Percentiles rank a stretch among this genome's conserved stretches.
phyloP scores from a whole-genome alignment of 2,329 filamentous ascomycete species.

The Colletotrichum shisoi region DNA sequence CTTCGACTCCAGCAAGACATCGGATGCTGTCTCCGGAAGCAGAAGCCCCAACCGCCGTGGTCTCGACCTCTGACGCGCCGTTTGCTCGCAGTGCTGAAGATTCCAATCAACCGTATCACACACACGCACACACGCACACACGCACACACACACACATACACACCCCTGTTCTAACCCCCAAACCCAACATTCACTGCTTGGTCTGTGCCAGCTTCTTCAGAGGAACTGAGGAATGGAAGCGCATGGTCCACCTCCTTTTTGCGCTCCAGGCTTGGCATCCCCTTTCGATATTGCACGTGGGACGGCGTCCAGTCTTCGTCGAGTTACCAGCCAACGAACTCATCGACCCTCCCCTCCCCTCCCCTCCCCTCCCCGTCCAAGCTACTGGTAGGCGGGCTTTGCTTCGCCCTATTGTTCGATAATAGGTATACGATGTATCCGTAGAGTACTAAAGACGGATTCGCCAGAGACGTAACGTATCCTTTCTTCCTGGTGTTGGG shows the following conservation, averaged over 20 bases:
- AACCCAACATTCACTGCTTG: not conserved
- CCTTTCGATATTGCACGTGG: slow-evolving; percentile 8
- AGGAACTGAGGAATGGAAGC: not conserved
- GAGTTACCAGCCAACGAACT: not conserved
- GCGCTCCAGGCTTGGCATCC: not conserved
- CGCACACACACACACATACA: not conserved
- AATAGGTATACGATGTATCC: too few species aligned
- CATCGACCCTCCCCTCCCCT: not conserved
- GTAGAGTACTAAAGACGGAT: too few species aligned
- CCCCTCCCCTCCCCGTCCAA: not conserved
- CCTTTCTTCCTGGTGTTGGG: slow-evolving; percentile 10
- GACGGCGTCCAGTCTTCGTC: not conserved
- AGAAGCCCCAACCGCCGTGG: not conserved
- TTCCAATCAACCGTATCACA: not conserved
- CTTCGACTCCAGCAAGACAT: slow-evolving; percentile 19
- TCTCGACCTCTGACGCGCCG: not conserved
- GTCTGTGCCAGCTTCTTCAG: slow-evolving; percentile 12
- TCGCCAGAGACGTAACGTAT: slow-evolving; percentile 12
- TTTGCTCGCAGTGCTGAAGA: not conserved
- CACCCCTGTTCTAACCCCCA: not conserved
- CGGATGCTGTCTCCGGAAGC: slow-evolving; percentile 16
- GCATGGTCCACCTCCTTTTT: slow-evolving; percentile 10
- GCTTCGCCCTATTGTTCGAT: not conserved
- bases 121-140: not conserved
- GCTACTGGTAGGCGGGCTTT: not conserved